Conservation (phyloP, 148 eudicot species). For the Vaccinium vitisidaea region DNA sequence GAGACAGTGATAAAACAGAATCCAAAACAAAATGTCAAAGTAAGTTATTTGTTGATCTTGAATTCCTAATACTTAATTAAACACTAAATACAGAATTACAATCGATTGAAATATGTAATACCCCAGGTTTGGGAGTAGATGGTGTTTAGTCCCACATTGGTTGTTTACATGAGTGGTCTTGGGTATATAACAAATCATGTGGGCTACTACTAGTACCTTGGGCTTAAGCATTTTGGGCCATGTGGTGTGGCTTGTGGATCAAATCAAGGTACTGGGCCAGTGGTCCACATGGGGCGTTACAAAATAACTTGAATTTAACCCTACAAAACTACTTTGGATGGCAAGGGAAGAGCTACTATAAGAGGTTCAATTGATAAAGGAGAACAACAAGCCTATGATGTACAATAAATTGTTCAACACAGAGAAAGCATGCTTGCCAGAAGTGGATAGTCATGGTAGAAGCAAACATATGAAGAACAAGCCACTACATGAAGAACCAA, state of each 20-base stretch:
- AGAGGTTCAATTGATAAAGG: not conserved
- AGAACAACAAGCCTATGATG: not conserved
- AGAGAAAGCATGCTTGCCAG: not conserved
- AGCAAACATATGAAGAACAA: not conserved
- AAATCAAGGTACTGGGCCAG: too few species aligned
- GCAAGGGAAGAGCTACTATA: not conserved
- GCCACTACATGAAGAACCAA: not conserved
- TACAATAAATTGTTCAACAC: not conserved
- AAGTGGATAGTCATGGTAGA: not conserved
- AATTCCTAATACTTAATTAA: not conserved
- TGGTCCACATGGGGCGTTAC: too few species aligned
- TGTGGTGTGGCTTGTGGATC: too few species aligned
- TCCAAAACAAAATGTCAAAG: not conserved
- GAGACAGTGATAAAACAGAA: not conserved
- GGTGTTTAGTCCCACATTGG: too few species aligned
- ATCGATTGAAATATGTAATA: not conserved
- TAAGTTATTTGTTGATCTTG: not conserved
- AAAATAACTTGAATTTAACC: not conserved
- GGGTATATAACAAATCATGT: too few species aligned
- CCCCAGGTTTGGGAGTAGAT: too few species aligned
- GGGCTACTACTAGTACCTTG: too few species aligned
- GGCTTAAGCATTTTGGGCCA: too few species aligned
- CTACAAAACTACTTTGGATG: not conserved
- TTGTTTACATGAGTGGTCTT: too few species aligned
- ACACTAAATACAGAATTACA: not conserved